Base-by-base conservation (phyloP, 1,284 basidiomycete species). In the Ganoderma multipileum region DNA sequence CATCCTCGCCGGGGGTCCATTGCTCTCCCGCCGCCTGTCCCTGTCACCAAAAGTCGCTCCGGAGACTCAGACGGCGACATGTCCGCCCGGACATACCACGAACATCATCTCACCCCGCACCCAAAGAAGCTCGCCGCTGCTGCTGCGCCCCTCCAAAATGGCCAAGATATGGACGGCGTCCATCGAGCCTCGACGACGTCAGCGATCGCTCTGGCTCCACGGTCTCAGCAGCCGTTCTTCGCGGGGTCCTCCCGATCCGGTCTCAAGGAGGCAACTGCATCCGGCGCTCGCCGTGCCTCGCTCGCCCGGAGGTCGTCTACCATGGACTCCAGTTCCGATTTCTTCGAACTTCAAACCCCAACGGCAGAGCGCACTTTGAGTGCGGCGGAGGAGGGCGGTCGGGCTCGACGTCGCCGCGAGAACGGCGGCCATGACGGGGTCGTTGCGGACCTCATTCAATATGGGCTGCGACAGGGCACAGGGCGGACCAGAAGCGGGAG, bases 71-170 rank as follows among this genome's bases (percentile, higher is more conserved):
- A 55, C 30, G 33, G 33, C 44, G 14, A 61, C 2, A n/a, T 57
- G 12, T 57, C 65, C 26, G 8, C 58, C 3, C 62, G 66, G 57
- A 30, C 47, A 33, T 71, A 71, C 61, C 66, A 61, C 63, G 68
- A 75, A 14, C 39, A 55, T 42, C 39, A 55, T 42, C 72, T 70
- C 0, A 75, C 74, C 1, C 74, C 74, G 1, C 71, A 73, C 47
- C 74, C 74, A 8, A 68, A 23, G 64, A 73, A 71, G 44, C 50
- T 66, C 47, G 59, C 69, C 36, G 64, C 59, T 11, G 67, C 44
- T 18, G 65, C 65, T 30, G 65, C 65, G 5, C 72, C 72, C 65
- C 71, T 75, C 60, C 55, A 66, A 6, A 68, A 54, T 54, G 65
- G 26, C 36, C 55, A 55, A 18, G 61, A 30, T 18, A 38, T 54